phyloP scores from a whole-genome alignment of 805 yeast genomes.

The Saccharomycopsis olivae region DNA sequence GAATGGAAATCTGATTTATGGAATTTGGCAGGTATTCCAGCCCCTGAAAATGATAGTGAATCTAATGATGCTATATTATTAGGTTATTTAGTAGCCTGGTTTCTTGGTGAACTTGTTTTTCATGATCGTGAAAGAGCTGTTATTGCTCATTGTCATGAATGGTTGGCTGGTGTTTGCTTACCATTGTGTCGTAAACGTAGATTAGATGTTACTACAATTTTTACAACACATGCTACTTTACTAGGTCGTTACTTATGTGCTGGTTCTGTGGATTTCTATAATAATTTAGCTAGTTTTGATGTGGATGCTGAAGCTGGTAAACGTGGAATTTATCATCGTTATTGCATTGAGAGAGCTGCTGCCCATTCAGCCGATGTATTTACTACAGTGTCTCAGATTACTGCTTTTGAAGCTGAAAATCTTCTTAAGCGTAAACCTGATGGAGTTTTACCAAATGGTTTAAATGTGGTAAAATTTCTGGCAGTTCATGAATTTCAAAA shows the following conservation, averaged over 20 bases:
- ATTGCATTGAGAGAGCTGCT: slow-evolving; percentile 93
- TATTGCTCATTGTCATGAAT: slow-evolving; percentile 91
- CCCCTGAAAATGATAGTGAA: slow-evolving; percentile 82
- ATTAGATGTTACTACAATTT: slow-evolving; percentile 88
- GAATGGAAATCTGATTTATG: slow-evolving; percentile 95
- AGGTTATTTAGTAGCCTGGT: slow-evolving; percentile 95
- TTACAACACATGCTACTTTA: slow-evolving; percentile 95
- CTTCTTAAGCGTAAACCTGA: slow-evolving; percentile 92
- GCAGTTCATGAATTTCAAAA: slow-evolving; percentile 98
- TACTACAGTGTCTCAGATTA: slow-evolving; percentile 93
- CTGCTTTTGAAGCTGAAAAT: slow-evolving; percentile 94
- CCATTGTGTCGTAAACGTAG: slow-evolving; percentile 87
- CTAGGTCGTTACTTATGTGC: slow-evolving; percentile 94
- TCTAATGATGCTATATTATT: slow-evolving; percentile 86
- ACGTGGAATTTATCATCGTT: slow-evolving; percentile 93
- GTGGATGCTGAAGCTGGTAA: slow-evolving; percentile 98
- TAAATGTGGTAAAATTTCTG: slow-evolving; percentile 89
- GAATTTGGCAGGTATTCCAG: slow-evolving; percentile 85
- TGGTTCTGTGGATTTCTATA: slow-evolving; percentile 92
- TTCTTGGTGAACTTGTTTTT: slow-evolving; percentile 84
- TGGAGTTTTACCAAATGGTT: slow-evolving; percentile 94
- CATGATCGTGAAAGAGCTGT: slow-evolving; percentile 82
- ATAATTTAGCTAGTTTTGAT: slow-evolving; percentile 78
- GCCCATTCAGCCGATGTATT: slow-evolving; percentile 94
- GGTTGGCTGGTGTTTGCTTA: slow-evolving; percentile 95